Base-by-base conservation (phyloP, 2,329 filamentous ascomycete species). In the Myriangium duriaei region DNA sequence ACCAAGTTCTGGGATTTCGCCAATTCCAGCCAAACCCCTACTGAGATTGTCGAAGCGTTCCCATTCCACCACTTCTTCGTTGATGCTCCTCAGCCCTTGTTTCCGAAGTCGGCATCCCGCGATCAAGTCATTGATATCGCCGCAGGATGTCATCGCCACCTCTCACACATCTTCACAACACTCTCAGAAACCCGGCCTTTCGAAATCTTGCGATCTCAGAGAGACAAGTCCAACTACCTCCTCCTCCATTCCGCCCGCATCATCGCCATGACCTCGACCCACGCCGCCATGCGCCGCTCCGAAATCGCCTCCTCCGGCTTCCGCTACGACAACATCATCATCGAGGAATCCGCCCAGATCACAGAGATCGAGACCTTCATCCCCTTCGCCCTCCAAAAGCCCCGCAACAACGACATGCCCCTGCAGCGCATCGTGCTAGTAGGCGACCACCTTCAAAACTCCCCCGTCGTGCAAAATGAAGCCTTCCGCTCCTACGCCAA, bases 291-390 rank as follows among this genome's bases (percentile, higher is more conserved):
- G 72, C 77, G 86, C 44, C 72, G 88, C 45, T 77, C 84, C 45
- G 88, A 96, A 51, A 96, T 98, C 50, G 81, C 85, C 1, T 71
- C 74, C 11, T 71, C 96, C n/a, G 87, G 87, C 11, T 98, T 98
- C 61, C 84, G 85, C 49, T 98, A 98, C 52, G 87, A 96, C 64
- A 98, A 94, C 47, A 81, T 98, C 10, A 72, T 98, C 37, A 95
- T 98, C 82, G 91, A 98, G 64, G 91, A 98, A 68, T 88, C 91
- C 4, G 91, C 91, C 10, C 91, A 98, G 55, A 88, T 98, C 53
- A 98, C 88, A 0, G 91, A 98, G 58, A 82, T 95, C 32, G 91
- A 98, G 56, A 93, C 85, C 46, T 96, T 98, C 61, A 85, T 98
- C 46, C 91, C 91, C 1, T 68, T 94, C 37, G 82, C 87, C n/a